A percentile compares a stretch with the other conserved stretches of the same genome.
These are phyloP conservation scores for Penicillium sclerotiorum DNA, from an alignment of 2,329 filamentous ascomycete species.

Conservation along the genomic window DNA sequence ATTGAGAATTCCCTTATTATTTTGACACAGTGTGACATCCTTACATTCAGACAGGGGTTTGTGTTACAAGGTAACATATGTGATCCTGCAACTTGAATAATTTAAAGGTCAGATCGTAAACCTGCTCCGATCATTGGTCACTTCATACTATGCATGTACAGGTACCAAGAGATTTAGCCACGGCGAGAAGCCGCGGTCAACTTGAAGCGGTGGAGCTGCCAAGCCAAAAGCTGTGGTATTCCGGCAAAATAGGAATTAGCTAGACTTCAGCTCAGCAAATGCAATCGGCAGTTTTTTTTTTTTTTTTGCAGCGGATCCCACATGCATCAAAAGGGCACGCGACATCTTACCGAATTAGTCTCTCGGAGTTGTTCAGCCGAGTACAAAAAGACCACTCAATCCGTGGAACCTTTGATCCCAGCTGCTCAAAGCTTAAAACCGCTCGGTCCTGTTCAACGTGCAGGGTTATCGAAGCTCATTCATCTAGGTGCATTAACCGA, in stretches of 20 bases:
- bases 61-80: no score
- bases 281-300: neutral
- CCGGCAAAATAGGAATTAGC: neutral
- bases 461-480: neutral
- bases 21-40: no score
- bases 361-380: neutral
- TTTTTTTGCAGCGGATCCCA: neutral
- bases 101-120: no score
- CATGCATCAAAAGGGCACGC: constrained; percentile 5
- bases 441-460: neutral
- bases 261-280: neutral
- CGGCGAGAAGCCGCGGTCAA: no score
- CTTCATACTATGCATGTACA: no score
- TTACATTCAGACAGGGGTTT: no score
- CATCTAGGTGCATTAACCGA: neutral
- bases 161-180: no score
- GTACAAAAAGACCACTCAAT: neutral
- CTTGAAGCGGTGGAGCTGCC: neutral
- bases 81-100: no score
- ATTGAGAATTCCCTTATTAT: no score
- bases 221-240: neutral
- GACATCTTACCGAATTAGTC: constrained; percentile 6
- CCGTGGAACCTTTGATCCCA: neutral
- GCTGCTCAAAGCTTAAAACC: neutral
- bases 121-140: no score